These are phyloP conservation scores for Metarhizium robertsii DNA, from an alignment of 2,329 filamentous ascomycete species.

Conservation along the genomic window DNA sequence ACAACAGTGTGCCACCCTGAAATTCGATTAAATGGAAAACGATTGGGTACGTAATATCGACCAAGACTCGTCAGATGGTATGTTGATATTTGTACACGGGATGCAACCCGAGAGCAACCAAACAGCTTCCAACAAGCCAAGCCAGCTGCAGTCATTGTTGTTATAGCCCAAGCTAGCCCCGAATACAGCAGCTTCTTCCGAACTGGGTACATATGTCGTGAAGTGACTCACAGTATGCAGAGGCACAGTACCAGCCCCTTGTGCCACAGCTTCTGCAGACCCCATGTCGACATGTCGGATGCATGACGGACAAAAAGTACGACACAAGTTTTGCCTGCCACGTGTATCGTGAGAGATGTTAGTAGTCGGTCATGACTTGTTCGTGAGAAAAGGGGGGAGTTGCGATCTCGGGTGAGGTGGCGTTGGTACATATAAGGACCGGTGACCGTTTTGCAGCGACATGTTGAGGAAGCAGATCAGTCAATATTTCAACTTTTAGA, in stretches of 20 bases:
- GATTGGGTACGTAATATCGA: background rate
- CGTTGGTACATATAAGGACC: background rate
- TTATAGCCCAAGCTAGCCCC: background rate
- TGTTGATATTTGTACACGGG: background rate
- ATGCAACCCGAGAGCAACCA: background rate
- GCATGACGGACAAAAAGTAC: background rate
- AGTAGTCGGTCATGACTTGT: background rate
- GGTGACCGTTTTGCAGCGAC: background rate
- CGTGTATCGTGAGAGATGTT: constrained; percentile 3
- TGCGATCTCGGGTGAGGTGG: background rate
- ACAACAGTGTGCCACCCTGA: background rate
- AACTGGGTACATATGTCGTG: background rate
- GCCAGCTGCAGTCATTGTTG: background rate
- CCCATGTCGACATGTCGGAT: background rate
- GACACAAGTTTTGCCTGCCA: background rate
- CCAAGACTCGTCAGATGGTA: background rate
- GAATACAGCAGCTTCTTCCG: background rate
- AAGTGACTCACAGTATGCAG: background rate
- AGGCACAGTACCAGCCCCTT: background rate
- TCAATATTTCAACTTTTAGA: background rate
- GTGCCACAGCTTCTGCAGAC: background rate
- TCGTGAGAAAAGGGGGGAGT: background rate
- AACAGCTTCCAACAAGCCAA: background rate
- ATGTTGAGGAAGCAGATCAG: background rate
- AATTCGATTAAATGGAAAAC: background rate